Base-by-base conservation (phyloP, 331 rosid species). In the Quercus lobata region DNA sequence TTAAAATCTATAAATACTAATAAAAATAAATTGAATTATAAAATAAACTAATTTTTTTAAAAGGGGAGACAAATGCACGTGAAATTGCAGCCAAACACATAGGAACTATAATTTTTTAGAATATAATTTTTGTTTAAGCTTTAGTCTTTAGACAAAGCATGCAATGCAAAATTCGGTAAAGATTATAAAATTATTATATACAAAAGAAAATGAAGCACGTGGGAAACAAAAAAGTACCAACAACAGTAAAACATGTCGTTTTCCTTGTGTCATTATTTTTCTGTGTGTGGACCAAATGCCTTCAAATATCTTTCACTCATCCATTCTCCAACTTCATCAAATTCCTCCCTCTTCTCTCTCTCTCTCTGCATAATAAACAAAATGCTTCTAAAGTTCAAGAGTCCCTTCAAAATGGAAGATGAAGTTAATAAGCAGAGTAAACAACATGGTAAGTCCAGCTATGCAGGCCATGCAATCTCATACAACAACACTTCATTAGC, bases 241-340 rank as follows among this genome's bases (percentile, higher is more conserved):
- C 19, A 11, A 10, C 5, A 32, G 72, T 17, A 72, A 80, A 76
- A 18, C 25, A 27, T 62, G 77, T 56, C 5, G n/a, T 9, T 53
- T 46, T 61, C 25, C 4, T 24, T 16, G 10, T 2, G 11, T 3
- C 30, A 18, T 9, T 24, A 46, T 60, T 1, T 63, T 7, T 11
- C 46, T 21, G 3, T 6, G 15, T 15, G 56, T 6, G 78, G 79
- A 66, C 66, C 19, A 61, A 57, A 30, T 57, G 74, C 78, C 74
- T 88, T 83, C 83, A 90, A 86, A 89, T 87, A 65, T 76, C 83
- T 77, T 24, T 65, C 79, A 60, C 79, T 79, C 17, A 85, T 81
- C 71, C 41, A 57, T 63, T 57, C 69, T 79, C 22, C 81, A 68
- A 53, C 66, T 35, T 78, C 78, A 41, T 41, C 46, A 41, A 41